These are phyloP conservation scores for Warburgia ugandensis DNA, from an alignment of 164 flowering plant species.

Conservation along the genomic window DNA sequence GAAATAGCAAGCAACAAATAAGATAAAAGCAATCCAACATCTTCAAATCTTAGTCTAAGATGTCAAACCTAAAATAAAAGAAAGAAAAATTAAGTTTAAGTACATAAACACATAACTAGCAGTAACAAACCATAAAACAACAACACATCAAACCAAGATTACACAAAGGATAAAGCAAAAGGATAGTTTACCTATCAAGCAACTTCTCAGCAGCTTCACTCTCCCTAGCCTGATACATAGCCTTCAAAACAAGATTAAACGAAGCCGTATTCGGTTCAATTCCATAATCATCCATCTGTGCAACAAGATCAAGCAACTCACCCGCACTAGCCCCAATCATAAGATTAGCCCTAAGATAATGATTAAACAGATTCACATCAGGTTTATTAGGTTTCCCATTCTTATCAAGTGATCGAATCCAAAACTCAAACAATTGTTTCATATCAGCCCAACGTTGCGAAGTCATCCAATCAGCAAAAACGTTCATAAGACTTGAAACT, in stretches of 20 bases:
- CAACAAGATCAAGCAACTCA: conserved; percentile 61
- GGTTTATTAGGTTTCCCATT: conserved; percentile 82
- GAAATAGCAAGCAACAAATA: too few relatives aligned
- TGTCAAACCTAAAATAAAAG: too few relatives aligned
- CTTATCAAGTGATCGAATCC: conserved; percentile 63
- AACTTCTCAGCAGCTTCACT: conserved; percentile 58
- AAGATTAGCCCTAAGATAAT: conserved; percentile 67
- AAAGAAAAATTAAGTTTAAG: too few relatives aligned
- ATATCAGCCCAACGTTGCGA: conserved; percentile 65
- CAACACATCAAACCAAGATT: too few relatives aligned
- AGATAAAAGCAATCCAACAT: too few relatives aligned
- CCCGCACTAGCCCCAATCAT: conserved; percentile 52
- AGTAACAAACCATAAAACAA: too few relatives aligned
- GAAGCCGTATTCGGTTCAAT: conserved; percentile 77
- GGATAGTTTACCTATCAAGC: conserved; percentile 54
- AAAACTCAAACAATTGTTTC: conserved; percentile 65
- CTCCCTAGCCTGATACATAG: conserved; percentile 56
- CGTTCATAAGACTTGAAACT: conserved; percentile 33
- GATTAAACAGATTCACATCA: conserved; percentile 62
- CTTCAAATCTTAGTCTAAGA: too few relatives aligned
- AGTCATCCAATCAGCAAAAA: conserved; percentile 75
- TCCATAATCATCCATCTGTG: conserved; percentile 53
- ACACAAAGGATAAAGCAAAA: too few relatives aligned
- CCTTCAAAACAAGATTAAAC: conserved; percentile 69
- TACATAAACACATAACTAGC: too few relatives aligned